phyloP scores from a whole-genome alignment of 805 yeast species.

The Yarrowia sp. region DNA sequence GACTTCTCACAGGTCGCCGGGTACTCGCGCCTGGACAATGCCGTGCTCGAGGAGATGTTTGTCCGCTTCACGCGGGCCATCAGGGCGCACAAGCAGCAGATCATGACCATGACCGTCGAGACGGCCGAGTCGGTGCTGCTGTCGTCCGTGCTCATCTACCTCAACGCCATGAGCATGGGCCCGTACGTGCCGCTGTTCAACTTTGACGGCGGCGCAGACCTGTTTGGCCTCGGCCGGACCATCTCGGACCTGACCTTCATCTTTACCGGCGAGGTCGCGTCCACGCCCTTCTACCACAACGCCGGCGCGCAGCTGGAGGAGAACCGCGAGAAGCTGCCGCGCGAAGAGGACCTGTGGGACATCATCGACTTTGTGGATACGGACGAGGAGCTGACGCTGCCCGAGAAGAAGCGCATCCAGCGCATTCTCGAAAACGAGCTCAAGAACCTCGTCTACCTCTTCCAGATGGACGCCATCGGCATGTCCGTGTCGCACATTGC shows the following conservation, averaged over 20 bases:
- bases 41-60: neutral
- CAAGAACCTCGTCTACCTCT: neutral
- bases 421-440: neutral
- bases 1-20: neutral
- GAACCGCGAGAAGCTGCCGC: neutral
- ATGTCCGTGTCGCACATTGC: neutral
- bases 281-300: neutral
- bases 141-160: neutral
- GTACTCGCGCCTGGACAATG: neutral
- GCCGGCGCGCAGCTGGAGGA: neutral
- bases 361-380: neutral
- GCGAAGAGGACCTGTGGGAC: constrained; percentile 1
- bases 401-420: neutral
- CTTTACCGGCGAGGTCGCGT: neutral
- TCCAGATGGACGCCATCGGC: neutral
- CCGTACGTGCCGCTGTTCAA: neutral
- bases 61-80: neutral
- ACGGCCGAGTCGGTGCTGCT: neutral
- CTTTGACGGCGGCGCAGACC: constrained; percentile 3
- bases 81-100: neutral
- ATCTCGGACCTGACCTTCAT: neutral
- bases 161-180: constrained; percentile 7
- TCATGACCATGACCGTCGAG: neutral
- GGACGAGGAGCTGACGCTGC: neutral
- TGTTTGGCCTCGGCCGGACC: neutral